Percentiles rank a stretch among this genome's conserved stretches.
These are phyloP conservation scores for Ceratobasidium sp. DNA, from an alignment of 1,284 basidiomycete species.

Conservation along the genomic window DNA sequence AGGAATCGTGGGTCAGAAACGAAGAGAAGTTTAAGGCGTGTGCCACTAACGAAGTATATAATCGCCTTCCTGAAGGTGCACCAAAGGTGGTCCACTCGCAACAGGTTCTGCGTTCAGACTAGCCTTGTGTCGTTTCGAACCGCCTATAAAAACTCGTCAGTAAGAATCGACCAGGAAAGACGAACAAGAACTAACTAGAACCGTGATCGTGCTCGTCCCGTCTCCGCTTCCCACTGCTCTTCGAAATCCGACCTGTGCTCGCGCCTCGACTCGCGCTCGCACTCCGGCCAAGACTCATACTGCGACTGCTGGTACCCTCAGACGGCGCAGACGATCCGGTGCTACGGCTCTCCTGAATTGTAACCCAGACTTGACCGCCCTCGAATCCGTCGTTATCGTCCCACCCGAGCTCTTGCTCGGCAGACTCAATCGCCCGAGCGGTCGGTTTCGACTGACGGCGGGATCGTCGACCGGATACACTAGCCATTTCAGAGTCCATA, in stretches of 20 bases:
- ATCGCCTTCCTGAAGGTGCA: constrained; percentile 24
- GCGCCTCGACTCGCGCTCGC: not conserved
- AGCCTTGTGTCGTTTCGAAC: not conserved
- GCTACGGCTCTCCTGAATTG: not conserved
- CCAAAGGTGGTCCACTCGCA: not conserved
- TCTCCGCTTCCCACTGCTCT: not conserved
- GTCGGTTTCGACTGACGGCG: constrained; percentile 13
- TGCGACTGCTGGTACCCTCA: not conserved
- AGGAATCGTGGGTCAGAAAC: not conserved
- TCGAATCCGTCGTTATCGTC: not conserved
- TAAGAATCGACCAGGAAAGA: not conserved
- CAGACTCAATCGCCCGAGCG: not conserved
- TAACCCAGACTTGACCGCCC: too few species aligned
- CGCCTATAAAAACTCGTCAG: not conserved
- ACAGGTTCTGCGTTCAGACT: not conserved
- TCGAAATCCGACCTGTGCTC: not conserved
- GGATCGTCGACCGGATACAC: not conserved
- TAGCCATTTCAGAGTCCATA: not conserved
- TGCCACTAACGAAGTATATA: constrained; percentile 21
- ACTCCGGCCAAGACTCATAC: not conserved
- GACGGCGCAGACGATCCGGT: not conserved
- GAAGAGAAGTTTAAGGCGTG: not conserved
- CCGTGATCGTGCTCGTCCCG: not conserved
- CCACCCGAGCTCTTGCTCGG: not conserved
- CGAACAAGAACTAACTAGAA: not conserved